These are phyloP conservation scores for Aspergillus cavernicola DNA, from an alignment of 495 filamentous ascomycete species.

Conservation along the genomic window DNA sequence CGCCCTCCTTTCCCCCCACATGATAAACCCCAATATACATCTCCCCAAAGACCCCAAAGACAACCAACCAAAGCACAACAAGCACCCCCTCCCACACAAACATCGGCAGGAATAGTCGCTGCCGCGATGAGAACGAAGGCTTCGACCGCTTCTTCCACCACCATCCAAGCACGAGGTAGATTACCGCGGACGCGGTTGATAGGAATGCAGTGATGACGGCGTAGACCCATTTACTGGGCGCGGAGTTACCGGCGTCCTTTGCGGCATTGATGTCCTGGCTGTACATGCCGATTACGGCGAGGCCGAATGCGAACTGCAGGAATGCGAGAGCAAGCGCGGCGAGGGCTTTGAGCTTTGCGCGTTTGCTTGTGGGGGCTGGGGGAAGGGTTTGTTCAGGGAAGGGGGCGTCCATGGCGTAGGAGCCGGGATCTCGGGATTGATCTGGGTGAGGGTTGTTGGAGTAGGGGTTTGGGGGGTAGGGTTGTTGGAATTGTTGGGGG, in stretches of 20 bases:
- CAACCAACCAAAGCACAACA: constrained; percentile 67
- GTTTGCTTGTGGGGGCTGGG: background rate
- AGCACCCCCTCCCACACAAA: constrained; percentile 70
- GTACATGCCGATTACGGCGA: constrained; percentile 77
- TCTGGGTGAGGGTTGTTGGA: constrained; percentile 14
- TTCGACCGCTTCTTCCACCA: constrained; percentile 30
- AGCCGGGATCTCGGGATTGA: constrained; percentile 15
- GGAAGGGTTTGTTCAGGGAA: constrained; percentile 8
- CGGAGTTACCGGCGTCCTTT: constrained; percentile 41
- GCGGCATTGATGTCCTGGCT: constrained; percentile 63
- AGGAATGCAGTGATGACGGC: constrained; percentile 63
- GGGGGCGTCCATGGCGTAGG: constrained; percentile 4
- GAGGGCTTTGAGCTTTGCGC: constrained; percentile 11
- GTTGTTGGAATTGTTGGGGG: constrained; percentile 18
- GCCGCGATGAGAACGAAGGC: background rate
- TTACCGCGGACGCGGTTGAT: constrained; percentile 54
- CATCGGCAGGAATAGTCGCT: constrained; percentile 26
- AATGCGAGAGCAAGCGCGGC: constrained; percentile 54
- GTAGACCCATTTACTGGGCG: constrained; percentile 71
- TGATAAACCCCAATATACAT: constrained; percentile 69
- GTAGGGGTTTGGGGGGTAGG: too few species aligned
- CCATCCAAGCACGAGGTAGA: constrained; percentile 58
- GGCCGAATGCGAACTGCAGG: constrained; percentile 66
- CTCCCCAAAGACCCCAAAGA: constrained; percentile 80
- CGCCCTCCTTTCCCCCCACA: constrained; percentile 53